Conservation (phyloP, 805 yeast genomes). For the Saccharomycopsis sp. region DNA sequence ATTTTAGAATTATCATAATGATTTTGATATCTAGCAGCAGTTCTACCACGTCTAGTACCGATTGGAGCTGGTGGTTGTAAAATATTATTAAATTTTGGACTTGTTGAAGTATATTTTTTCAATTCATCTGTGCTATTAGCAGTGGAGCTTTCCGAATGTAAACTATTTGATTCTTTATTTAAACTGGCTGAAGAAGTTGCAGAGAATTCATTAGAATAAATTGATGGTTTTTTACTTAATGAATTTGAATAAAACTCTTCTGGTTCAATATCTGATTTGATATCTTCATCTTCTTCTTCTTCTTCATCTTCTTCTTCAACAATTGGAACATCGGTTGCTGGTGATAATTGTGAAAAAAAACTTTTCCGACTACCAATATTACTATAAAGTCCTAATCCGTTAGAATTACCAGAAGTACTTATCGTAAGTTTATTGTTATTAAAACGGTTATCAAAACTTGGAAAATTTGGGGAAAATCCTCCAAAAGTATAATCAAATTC, state of each 20-base stretch:
- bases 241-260: slow-evolving; percentile 14
- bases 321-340: slow-evolving; percentile 22
- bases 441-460: background rate
- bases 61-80: slow-evolving; percentile 17
- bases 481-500: slow-evolving; percentile 29
- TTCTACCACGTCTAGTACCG: slow-evolving; percentile 22
- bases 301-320: slow-evolving; percentile 24
- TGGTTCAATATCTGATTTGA: slow-evolving; percentile 18
- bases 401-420: background rate
- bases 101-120: slow-evolving; percentile 2
- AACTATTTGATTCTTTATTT: slow-evolving; percentile 10
- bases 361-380: slow-evolving; percentile 9
- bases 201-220: slow-evolving; percentile 11
- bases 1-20: slow-evolving; percentile 36
- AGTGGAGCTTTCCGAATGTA: slow-evolving; percentile 7
- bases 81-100: slow-evolving; percentile 12
- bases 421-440: background rate
- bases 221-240: slow-evolving; percentile 18
- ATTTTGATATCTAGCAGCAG: slow-evolving; percentile 39
- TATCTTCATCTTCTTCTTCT: slow-evolving; percentile 10
- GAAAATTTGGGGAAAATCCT: slow-evolving; percentile 1
- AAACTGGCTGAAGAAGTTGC: slow-evolving; percentile 8
- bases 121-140: slow-evolving; percentile 12
- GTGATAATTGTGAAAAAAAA: slow-evolving; percentile 10
- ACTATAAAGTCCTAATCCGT: slow-evolving; percentile 6